Evolutionary conservation across 2,329 filamentous ascomycete genomes (phyloP).

Genomic region (Neofusicoccum ribis): DNA sequence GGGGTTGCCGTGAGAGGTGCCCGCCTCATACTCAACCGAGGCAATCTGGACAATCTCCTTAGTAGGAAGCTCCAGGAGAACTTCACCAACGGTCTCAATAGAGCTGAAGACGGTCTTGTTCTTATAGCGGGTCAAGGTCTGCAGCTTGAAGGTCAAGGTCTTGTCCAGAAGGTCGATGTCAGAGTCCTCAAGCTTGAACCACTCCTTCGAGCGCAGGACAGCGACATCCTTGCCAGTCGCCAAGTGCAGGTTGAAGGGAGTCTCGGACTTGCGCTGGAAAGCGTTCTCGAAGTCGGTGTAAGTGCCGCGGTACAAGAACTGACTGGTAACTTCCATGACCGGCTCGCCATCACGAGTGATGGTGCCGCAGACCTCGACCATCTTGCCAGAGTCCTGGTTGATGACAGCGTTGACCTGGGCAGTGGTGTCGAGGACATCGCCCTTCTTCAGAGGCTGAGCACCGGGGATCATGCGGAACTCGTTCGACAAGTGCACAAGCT

Average conservation of each 20-base stretch:
- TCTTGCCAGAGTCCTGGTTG: constrained; percentile 97
- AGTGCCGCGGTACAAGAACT: constrained; percentile 91
- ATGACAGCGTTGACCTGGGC: constrained; percentile 97
- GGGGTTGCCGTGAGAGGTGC: constrained; percentile 89
- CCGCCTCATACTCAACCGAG: constrained; percentile 94
- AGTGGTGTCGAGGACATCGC: constrained; percentile 86
- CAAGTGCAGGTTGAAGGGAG: constrained; percentile 89
- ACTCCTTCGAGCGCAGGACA: constrained; percentile 93
- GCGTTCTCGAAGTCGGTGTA: constrained; percentile 97
- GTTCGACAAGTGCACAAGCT: constrained; percentile 95
- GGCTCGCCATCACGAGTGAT: constrained; percentile 79
- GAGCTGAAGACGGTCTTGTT: constrained; percentile 89
- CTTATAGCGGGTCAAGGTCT: constrained; percentile 91
- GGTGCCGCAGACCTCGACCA: constrained; percentile 99
- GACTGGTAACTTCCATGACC: constrained; percentile 98
- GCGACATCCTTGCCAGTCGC: constrained; percentile 88
- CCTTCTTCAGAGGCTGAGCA: constrained; percentile 91
- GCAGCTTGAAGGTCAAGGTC: constrained; percentile 92
- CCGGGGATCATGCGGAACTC: constrained; percentile 98
- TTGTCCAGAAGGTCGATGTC: constrained; percentile 88
- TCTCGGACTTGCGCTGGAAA: constrained; percentile 96
- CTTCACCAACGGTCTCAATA: constrained; percentile 88
- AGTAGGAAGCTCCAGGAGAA: constrained; percentile 88
- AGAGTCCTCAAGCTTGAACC: constrained; percentile 85
- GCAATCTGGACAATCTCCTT: constrained; percentile 98